Evolutionary conservation across 2,329 filamentous ascomycete species (phyloP).

Genomic region (Aaosphaeria arxii): DNA sequence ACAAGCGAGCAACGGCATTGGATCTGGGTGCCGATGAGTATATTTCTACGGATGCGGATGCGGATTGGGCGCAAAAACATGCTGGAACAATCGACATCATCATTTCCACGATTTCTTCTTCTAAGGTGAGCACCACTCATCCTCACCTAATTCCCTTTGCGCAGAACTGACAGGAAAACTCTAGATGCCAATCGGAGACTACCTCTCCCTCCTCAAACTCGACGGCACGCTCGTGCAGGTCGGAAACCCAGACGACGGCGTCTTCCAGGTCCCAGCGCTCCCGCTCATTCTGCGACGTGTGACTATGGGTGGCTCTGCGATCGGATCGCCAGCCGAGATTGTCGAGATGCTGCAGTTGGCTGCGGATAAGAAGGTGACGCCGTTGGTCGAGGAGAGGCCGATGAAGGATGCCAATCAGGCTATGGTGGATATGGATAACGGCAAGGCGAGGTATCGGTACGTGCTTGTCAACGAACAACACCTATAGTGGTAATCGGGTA

Average conservation of each 20-base stretch:
- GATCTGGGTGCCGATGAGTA: conserved; percentile 59
- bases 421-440: conserved; percentile 35
- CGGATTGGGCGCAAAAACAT: conserved; percentile 35
- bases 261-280: conserved; percentile 52
- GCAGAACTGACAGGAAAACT: neutral
- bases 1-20: conserved; percentile 63
- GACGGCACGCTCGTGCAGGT: conserved; percentile 65
- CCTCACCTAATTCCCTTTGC: conserved; percentile 56
- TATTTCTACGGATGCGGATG: conserved; percentile 42
- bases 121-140: conserved; percentile 45
- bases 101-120: conserved; percentile 38
- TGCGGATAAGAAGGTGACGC: conserved; percentile 37
- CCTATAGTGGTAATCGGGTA: neutral
- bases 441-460: conserved; percentile 43
- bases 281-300: conserved; percentile 54
- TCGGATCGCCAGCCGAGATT: conserved; percentile 60
- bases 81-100: conserved; percentile 36
- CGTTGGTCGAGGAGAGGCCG: conserved; percentile 41
- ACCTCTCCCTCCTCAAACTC: conserved; percentile 58
- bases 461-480: conserved; percentile 17
- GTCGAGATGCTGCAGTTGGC: conserved; percentile 51
- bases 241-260: conserved; percentile 60
- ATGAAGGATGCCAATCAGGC: conserved; percentile 39
- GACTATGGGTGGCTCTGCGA: conserved; percentile 62
- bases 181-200: conserved; percentile 46